These are phyloP conservation scores for Gilbertella persicaria DNA, from an alignment of 371 early-diverging fungal species.

Conservation along the genomic window DNA sequence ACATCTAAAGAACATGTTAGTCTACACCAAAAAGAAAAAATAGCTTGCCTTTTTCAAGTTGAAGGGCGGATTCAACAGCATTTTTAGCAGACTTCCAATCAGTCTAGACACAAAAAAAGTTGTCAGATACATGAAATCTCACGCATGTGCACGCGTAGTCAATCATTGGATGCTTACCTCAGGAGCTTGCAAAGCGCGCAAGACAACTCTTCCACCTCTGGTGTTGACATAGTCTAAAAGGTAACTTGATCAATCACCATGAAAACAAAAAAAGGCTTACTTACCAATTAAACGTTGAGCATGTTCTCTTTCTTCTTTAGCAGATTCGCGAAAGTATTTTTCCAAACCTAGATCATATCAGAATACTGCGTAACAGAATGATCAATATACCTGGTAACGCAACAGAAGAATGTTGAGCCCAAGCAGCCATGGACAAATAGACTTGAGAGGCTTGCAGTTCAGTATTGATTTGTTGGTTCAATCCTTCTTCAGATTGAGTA, in stretches of 20 bases:
- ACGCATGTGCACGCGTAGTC: not conserved
- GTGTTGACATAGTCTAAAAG: conserved; percentile 51
- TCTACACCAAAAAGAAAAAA: not conserved
- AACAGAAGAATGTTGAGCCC: conserved; percentile 53
- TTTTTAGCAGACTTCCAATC: conserved; percentile 70
- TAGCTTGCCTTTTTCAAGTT: conserved; percentile 62
- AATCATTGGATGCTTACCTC: conserved; percentile 29
- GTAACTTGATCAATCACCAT: not conserved
- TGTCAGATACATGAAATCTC: not conserved
- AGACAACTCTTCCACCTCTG: conserved; percentile 57
- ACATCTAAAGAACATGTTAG: conserved; percentile 45
- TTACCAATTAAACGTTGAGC: conserved; percentile 56
- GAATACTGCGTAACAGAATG: not conserved
- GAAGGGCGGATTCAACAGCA: conserved; percentile 66
- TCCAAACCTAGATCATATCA: conserved; percentile 40
- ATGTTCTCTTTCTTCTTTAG: conserved; percentile 63
- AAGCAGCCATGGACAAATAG: conserved; percentile 62
- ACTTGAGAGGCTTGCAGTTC: conserved; percentile 63
- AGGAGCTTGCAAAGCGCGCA: conserved; percentile 55
- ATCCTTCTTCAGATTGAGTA: conserved; percentile 61
- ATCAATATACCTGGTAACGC: conserved; percentile 53
- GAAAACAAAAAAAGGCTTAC: not conserved
- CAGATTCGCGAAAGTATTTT: conserved; percentile 59
- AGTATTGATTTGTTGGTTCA: conserved; percentile 67
- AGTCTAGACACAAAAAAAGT: conserved; percentile 23